Evolutionary conservation across 768 basidiomycete genomes (phyloP).

Genomic region (Trametes elegans): DNA sequence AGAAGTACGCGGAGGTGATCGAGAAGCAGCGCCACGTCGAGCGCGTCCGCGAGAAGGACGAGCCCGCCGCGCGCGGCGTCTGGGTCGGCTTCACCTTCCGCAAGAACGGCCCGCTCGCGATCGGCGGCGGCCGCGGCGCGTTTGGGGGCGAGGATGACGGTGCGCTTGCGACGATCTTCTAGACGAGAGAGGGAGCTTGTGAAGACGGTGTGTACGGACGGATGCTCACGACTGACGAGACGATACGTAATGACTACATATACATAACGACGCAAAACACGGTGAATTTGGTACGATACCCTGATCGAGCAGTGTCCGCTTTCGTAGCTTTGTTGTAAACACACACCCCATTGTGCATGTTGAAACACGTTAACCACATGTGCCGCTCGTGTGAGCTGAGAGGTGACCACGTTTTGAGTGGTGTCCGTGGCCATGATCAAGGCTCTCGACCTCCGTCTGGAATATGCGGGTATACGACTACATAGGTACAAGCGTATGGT

Average conservation of each 20-base stretch:
- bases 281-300: slow-evolving; percentile 14
- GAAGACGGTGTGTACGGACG: not conserved
- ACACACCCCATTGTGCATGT: not conserved
- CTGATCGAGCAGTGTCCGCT: slow-evolving; percentile 11
- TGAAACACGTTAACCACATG: too few relatives aligned
- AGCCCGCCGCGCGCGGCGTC: slow-evolving; percentile 65
- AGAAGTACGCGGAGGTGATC: slow-evolving; percentile 96
- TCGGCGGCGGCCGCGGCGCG: slow-evolving; percentile 40
- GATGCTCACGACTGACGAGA: slow-evolving; percentile 3
- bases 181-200: not conserved
- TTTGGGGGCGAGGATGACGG: slow-evolving; percentile 31
- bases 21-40: slow-evolving; percentile 97
- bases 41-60: slow-evolving; percentile 85
- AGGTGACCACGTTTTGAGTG: too few relatives aligned
- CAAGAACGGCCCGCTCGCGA: slow-evolving; percentile 66
- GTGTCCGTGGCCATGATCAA: too few relatives aligned
- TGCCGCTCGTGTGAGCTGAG: not conserved
- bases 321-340: slow-evolving; percentile 15
- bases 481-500: slow-evolving; percentile 20
- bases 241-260: not conserved
- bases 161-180: slow-evolving; percentile 37
- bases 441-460: slow-evolving; percentile 1
- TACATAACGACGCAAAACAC: not conserved
- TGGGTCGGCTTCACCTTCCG: slow-evolving; percentile 94
- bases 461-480: slow-evolving; percentile 21